Base-by-base conservation (phyloP, 2,329 filamentous ascomycete species). In the Aureobasidium vineae region DNA sequence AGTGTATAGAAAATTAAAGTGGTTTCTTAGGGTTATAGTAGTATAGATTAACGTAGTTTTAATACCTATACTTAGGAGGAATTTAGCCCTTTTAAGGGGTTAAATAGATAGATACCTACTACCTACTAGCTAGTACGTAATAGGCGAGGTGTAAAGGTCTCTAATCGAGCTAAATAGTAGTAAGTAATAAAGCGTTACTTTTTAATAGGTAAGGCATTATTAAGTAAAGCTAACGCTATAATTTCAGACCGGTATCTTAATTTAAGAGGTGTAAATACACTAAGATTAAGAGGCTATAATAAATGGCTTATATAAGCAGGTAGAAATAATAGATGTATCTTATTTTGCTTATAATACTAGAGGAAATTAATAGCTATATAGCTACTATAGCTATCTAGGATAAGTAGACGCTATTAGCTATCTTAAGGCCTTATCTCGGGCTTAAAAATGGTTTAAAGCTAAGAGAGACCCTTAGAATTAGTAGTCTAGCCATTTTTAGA, bases 401-500 rank as follows among this genome's bases (percentile, higher is more conserved):
- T 61, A 19, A 61, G 26, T 5, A 61, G 57, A 26, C 31, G 43
- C 43, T 28, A 61, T 0, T 16, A 1, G 2, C 7, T 4, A 26
- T 40, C 31, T 50, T 50, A 2, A 40, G 43, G 43, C 26, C 26
- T 21, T 10, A 43, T 61, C 40, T 50, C 16, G 7, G 16, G 43
- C 3, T n/a, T 28, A 61, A 50, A 61, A 1, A 61, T 49, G n/a
- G 21, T 26, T 49, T 38, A 13, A 47, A 61, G 38, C 57, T n/a
- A 61, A 16, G 7, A 49, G 5, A 61, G 5, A 16, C 31, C 43
- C 19, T 61, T 49, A 5, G 2, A 1, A 40, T 61, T 49, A n/a
- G 56, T 60, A 19, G 43, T 61, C 57, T 19, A 61, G 16, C 57
- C 16, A 50, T 61, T 61, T 28, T 38, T 21, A 49, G 43, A 61